Base-by-base conservation (phyloP, 371 early-diverging fungal genomes). In the Lichtheimia ornata region DNA sequence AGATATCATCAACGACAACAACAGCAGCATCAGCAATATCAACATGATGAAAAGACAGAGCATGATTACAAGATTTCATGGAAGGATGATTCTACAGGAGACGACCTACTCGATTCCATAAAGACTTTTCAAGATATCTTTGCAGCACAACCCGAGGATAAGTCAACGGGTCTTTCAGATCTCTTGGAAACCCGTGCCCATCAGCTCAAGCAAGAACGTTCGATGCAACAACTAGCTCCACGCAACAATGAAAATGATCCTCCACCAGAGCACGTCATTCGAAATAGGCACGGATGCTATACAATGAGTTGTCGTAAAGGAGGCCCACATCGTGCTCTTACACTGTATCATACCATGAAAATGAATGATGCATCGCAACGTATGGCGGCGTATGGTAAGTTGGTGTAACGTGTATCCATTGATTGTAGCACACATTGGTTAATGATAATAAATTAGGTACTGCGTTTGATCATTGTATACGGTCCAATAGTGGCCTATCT, bases 291-390 rank as follows among this genome's bases (percentile, higher is more conserved):
- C 11, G 74, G 69, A 40, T 70, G 72, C 35, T 54, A 71, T 49
- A 77, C 81, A 3, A 58, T 71, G 14, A 77, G 73, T 50, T 72
- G 71, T 50, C 69, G 81, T 20, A 41, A 69, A 17, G 81, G 81
- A 4, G 69, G 74, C 4, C 47, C 59, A 1, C 81, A 81, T 55
- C 62, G 63, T 28, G 69, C 70, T 6, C 60, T 81, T 11, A 81
- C 81, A 5, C 59, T 81, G 11, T 78, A 74, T 55, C 81, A 81
- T 63, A 76, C 76, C 0, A 81, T 81, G 81, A 78, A 81, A 45
- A 72, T 77, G 76, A 41, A 61, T 11, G 58, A 53, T 1, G 50
- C 69, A 11, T 20, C 41, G 7, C 70, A 73, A 52, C 69, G 81
- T 43, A 55, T 70, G 52, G 50, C 54, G 4, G 77, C 81, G 12